Conservation (phyloP, 495 filamentous ascomycete species). For the Lichenothelia convexa region DNA sequence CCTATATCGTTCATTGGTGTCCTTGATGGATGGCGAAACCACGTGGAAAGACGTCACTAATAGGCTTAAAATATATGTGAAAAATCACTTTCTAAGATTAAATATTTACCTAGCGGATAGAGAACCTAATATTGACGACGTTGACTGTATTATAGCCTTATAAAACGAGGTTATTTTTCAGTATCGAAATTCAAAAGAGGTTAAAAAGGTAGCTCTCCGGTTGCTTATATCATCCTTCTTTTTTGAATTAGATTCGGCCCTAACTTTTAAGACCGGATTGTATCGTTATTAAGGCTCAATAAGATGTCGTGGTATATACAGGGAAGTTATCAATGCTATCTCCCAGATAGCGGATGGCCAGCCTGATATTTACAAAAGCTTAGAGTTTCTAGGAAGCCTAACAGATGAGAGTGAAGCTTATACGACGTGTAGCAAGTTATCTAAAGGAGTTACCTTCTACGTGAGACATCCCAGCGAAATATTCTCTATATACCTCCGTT, state of each 20-base stretch:
- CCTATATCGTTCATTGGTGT: constrained; percentile 1
- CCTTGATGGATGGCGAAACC: constrained; percentile 2
- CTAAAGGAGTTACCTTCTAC: not conserved
- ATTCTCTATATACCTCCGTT: not conserved
- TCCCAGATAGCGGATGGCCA: not conserved
- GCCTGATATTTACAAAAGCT: not conserved
- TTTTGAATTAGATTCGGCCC: constrained; percentile 2
- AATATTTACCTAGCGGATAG: not conserved
- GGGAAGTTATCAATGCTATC: not conserved
- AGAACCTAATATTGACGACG: constrained; percentile 2
- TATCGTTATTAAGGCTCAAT: not conserved
- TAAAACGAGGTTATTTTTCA: not conserved
- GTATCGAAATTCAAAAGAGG: not conserved
- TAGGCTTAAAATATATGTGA: not conserved
- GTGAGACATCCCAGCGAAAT: not conserved
- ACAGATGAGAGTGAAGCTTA: not conserved
- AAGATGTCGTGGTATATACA: not conserved
- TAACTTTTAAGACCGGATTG: not conserved
- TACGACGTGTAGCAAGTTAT: not conserved
- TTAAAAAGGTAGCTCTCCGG: not conserved
- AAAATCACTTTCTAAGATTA: not conserved
- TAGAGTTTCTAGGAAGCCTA: not conserved
- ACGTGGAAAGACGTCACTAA: constrained; percentile 3
- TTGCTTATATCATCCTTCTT: constrained; percentile 2
- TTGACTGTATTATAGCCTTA: not conserved